Percentiles rank a stretch among this genome's conserved stretches.
Evolutionary conservation across 805 yeast genomes (phyloP).

Genomic region (Hanseniaspora singularis): DNA sequence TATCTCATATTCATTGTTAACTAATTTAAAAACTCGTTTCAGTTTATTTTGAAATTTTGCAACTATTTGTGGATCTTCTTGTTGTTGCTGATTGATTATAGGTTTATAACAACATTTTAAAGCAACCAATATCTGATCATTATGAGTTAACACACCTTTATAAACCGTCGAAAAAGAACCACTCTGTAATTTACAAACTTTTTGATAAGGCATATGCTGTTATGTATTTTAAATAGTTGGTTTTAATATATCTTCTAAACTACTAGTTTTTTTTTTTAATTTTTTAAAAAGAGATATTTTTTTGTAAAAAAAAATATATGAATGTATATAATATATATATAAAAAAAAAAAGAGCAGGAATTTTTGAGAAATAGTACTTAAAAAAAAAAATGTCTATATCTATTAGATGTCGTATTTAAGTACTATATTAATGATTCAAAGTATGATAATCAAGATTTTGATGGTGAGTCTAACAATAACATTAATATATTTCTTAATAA

Average conservation of each 20-base stretch:
- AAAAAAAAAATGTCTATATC: too few relatives aligned
- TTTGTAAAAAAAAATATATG: neutral
- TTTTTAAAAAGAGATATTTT: neutral
- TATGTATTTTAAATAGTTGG: too few relatives aligned
- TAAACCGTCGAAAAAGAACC: constrained; percentile 29
- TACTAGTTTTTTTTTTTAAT: neutral
- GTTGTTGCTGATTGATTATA: neutral
- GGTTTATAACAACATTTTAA: constrained; percentile 24
- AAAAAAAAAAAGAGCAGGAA: too few relatives aligned
- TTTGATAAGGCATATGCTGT: constrained; percentile 18
- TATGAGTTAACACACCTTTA: constrained; percentile 22
- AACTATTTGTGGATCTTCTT: constrained; percentile 16
- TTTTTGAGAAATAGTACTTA: too few relatives aligned
- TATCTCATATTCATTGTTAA: constrained; percentile 25
- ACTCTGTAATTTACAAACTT: constrained; percentile 22
- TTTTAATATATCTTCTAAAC: too few relatives aligned
- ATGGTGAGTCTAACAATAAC: too few relatives aligned
- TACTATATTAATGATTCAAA: too few relatives aligned
- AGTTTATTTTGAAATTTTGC: constrained; percentile 12
- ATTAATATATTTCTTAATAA: too few relatives aligned
- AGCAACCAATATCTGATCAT: constrained; percentile 23
- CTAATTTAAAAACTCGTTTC: constrained; percentile 16
- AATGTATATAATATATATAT: too few relatives aligned
- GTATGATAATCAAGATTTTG: too few relatives aligned
- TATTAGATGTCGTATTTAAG: too few relatives aligned